Base-by-base conservation (phyloP, 1,284 basidiomycete genomes). In the Ceratobasidium sp. region DNA sequence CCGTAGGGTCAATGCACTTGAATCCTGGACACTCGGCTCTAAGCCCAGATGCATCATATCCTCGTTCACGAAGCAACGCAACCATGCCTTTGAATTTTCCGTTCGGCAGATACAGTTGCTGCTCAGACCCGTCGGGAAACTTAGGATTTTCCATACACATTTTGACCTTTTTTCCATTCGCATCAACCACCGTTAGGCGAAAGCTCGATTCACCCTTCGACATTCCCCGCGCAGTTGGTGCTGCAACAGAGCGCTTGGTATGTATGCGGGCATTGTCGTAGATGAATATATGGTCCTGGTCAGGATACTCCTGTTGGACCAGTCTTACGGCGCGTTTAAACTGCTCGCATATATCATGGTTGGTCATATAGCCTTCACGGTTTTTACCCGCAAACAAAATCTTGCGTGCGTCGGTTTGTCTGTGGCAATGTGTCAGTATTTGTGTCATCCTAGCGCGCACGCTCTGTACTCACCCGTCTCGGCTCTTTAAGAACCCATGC, bases 371-470 rank as follows among this genome's bases (percentile, higher is more conserved):
- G 0, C 87, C 84, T 13, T 87, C 83, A 67, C 86, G 84, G 80
- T 83, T 86, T 77, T 87, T 88, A 2, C 87, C 85, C 81, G 87
- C 87, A 65, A 87, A 84, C 5, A 88, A 75, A 5, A 85, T 56
- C 1, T 84, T 48, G 13, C 80, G 76, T 10, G 83, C 83, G 33
- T 33, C 33, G 33, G 33, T 4, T 54, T 10, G 68, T 50, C 76
- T 81, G 80, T 46, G 26, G 70, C 81, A 20, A 48, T 66, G n/a
- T 5, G 12, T 52, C 15, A 23, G 61, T 28, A 6, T 13, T 17
- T 33, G 33, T 33, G 33, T 48, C 7, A 13, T 12, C 44, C 44
- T 7, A 46, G 62, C 56, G 65, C 17, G 17, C 38, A 62, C 42
- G n/a, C 20, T 33, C 33, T 33, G 4, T n/a, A 80, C 82, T 70